phyloP scores from a whole-genome alignment of 805 yeast genomes.

The Metschnikowia bowlesiae region DNA sequence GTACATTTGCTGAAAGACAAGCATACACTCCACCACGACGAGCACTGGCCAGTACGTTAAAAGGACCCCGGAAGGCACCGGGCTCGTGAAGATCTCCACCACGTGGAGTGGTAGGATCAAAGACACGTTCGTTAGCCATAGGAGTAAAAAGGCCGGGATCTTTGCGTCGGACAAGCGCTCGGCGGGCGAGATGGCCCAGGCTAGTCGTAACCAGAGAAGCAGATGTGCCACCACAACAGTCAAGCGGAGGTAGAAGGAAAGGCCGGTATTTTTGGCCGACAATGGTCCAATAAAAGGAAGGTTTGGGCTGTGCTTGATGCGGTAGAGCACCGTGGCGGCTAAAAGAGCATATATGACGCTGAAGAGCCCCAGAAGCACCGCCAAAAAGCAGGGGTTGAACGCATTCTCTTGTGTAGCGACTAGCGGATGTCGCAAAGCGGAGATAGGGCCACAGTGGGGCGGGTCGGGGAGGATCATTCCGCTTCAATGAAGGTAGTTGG shows the following conservation, averaged over 20 bases:
- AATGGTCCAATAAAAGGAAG: conserved; percentile 16
- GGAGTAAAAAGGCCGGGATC: conserved; percentile 14
- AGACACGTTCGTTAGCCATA: conserved; percentile 4
- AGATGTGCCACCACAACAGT: conserved; percentile 18
- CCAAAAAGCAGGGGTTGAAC: conserved; percentile 32
- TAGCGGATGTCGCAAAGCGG: conserved; percentile 18
- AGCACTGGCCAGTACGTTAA: conserved; percentile 38
- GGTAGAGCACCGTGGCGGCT: conserved; percentile 1
- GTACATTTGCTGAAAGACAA: conserved; percentile 25
- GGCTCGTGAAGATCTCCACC: conserved; percentile 39
- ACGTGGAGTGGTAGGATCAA: conserved; percentile 39
- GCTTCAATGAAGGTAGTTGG: conserved; percentile 3
- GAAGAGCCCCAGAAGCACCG: conserved; percentile 12
- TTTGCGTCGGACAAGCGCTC: conserved; percentile 23
- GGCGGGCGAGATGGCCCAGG: conserved; percentile 16
- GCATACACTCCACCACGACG: conserved; percentile 14
- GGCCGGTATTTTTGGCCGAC: conserved; percentile 23
- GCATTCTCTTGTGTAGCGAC: conserved; percentile 27
- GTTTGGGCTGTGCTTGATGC: not conserved
- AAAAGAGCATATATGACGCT: conserved; percentile 6
- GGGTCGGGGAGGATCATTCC: not conserved
- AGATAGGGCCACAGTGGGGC: conserved; percentile 18
- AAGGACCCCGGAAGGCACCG: conserved; percentile 35
- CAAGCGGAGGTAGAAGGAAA: conserved; percentile 21
- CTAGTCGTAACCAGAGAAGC: conserved; percentile 10